Base-by-base conservation (phyloP, 768 basidiomycete species). In the Xerocomus spinulosus region DNA sequence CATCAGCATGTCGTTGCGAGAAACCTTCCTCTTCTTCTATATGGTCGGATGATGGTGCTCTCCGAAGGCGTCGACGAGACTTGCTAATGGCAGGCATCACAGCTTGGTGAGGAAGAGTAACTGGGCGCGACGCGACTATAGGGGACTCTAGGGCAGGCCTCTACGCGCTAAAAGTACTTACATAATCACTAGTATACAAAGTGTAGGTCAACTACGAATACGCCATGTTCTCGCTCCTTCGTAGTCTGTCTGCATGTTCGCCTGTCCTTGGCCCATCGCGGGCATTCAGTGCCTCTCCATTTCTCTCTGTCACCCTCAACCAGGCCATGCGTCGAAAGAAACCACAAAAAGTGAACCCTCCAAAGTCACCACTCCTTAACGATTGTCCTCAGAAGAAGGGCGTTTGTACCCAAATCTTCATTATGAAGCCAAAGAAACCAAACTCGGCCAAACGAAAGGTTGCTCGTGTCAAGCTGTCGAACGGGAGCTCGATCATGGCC, bases 361-460 rank as follows among this genome's bases (percentile, higher is more conserved):
- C 68, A 38, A 79, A 80, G 55, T 84, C 94, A 0, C 96, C 96
- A 0, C 79, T 94, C 9, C 79, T 99, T 15, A 73, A 87, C 44
- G 73, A 67, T 21, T 85, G 80, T 60, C 89, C 87, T 7, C 94
- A 97, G 71, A 81, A 82, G 59, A 96, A 96, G 63, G 96, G 90
- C 39, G 93, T 99, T 51, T 90, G 90, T 66, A 81, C 85, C 33
- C 81, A 83, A 54, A 75, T 92, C 33, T 81, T 83, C 56, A 89
- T 83, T 44, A 80, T 79, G 55, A 89, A 83, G 58, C 96, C 96
- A 20, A 96, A 92, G 75, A 99, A 99, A 64, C 96, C 96, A 53
- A 99, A 99, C 69, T 98, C 95, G 10, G 94, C 94, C 30, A 92
- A 96, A 63, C 90, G 96, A 51, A 98, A 97, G 73, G 91, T 98